A percentile compares a stretch with the other conserved stretches of the same genome.
Conservation (phyloP, 2,329 filamentous ascomycete species). For the Penicillium sp. region DNA sequence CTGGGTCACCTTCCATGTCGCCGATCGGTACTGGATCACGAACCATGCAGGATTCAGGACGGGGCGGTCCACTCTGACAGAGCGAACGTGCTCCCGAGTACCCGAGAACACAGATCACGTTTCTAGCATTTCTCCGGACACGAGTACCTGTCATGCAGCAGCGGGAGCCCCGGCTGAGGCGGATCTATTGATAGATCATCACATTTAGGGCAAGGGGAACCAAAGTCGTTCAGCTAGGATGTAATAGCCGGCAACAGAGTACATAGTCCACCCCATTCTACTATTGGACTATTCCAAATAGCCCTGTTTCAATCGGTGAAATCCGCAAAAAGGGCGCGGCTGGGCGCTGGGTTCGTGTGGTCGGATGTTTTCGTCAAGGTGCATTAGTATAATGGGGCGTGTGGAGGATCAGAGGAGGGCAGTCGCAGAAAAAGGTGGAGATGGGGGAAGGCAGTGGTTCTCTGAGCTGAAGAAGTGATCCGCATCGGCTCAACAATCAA, state of each 20-base stretch:
- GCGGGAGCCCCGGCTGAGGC: background rate
- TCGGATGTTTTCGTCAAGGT: slow-evolving; percentile 12
- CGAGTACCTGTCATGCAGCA: background rate
- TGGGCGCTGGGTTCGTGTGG: background rate
- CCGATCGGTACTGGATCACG: slow-evolving; percentile 10
- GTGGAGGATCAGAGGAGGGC: background rate
- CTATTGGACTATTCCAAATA: background rate
- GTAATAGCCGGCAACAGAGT: background rate
- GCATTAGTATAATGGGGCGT: slow-evolving; percentile 19
- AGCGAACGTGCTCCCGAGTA: slow-evolving; percentile 9
- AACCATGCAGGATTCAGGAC: slow-evolving; percentile 19
- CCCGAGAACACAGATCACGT: slow-evolving; percentile 7
- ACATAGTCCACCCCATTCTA: background rate
- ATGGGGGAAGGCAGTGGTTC: slow-evolving; percentile 5
- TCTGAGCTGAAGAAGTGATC: slow-evolving; percentile 11
- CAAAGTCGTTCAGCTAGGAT: background rate
- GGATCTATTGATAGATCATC: slow-evolving; percentile 3
- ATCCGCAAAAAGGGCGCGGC: slow-evolving; percentile 9
- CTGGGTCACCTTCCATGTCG: slow-evolving; percentile 9
- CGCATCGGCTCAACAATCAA: slow-evolving; percentile 2
- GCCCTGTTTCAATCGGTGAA: slow-evolving; percentile 8
- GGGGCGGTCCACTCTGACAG: slow-evolving; percentile 13
- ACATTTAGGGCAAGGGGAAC: background rate
- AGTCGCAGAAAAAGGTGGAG: background rate
- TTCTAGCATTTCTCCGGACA: background rate